phyloP scores from a whole-genome alignment of 108 stramenopile genomes.

The Conticribra guillardii region DNA sequence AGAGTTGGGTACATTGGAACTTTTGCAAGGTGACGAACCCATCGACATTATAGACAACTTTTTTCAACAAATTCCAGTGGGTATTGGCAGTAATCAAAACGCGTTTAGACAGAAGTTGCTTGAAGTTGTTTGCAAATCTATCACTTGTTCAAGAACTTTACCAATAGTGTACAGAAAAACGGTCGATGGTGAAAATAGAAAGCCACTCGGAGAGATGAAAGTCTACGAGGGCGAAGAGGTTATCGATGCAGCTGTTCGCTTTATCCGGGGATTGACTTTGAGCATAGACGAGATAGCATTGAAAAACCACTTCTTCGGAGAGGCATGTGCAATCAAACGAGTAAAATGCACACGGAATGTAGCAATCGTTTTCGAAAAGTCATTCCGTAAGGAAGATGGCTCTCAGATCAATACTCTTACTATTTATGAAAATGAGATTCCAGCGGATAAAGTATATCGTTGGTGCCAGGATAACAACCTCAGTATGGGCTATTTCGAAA shows the following conservation, averaged over 20 bases:
- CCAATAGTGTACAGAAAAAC: conserved; percentile 49
- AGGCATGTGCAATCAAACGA: conserved; percentile 37
- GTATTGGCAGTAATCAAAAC: background rate
- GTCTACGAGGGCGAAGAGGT: conserved; percentile 53
- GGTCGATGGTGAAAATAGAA: conserved; percentile 34
- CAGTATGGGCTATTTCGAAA: conserved; percentile 12
- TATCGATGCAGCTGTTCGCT: conserved; percentile 49
- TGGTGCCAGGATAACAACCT: conserved; percentile 34
- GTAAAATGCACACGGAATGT: conserved; percentile 48
- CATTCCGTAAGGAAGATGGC: conserved; percentile 29
- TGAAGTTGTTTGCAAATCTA: conserved; percentile 30
- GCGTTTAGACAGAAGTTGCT: conserved; percentile 40
- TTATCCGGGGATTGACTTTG: conserved; percentile 32
- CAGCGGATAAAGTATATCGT: conserved; percentile 47
- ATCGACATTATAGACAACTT: conserved; percentile 39
- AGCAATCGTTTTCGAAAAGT: conserved; percentile 30
- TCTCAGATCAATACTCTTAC: conserved; percentile 30
- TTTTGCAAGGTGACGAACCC: conserved; percentile 42
- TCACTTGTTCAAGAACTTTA: conserved; percentile 31
- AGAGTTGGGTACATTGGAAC: conserved; percentile 34
- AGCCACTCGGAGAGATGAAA: conserved; percentile 34
- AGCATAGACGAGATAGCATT: conserved; percentile 41
- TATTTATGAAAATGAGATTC: conserved; percentile 53
- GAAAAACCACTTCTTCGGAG: conserved; percentile 46
- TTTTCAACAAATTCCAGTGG: conserved; percentile 18